Conservation (phyloP, 2,329 filamentous ascomycete genomes). For the Akanthomyces dipterigenus region DNA sequence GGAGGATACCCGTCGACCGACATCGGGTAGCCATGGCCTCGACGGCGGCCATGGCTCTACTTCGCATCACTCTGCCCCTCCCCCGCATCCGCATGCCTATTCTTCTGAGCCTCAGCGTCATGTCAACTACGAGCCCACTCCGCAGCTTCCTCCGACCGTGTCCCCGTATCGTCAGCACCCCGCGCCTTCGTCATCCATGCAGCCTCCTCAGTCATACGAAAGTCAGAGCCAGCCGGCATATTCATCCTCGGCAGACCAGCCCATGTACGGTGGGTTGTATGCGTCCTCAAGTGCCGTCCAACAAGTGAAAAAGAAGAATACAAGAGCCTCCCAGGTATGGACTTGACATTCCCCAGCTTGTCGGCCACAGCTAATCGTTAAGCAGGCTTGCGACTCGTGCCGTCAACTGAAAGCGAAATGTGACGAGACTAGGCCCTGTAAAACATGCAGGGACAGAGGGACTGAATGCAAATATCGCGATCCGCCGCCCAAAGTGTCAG, state of each 20-base stretch:
- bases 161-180: slow-evolving; percentile 36
- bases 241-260: slow-evolving; percentile 25
- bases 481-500: slow-evolving; percentile 84
- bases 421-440: slow-evolving; percentile 77
- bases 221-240: slow-evolving; percentile 25
- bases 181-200: slow-evolving; percentile 32
- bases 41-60: slow-evolving; percentile 26
- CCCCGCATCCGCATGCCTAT: slow-evolving; percentile 22
- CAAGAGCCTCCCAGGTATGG: slow-evolving; percentile 55
- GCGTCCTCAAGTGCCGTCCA: slow-evolving; percentile 30
- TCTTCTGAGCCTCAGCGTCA: slow-evolving; percentile 44
- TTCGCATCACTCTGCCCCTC: slow-evolving; percentile 23
- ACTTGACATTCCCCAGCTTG: slow-evolving; percentile 1
- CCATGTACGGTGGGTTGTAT: slow-evolving; percentile 35
- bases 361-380: not conserved
- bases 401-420: slow-evolving; percentile 85
- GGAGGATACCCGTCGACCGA: slow-evolving; percentile 46
- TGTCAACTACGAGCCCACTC: slow-evolving; percentile 46
- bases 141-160: slow-evolving; percentile 38
- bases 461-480: slow-evolving; percentile 84
- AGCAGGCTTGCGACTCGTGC: slow-evolving; percentile 86
- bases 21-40: slow-evolving; percentile 41
- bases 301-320: slow-evolving; percentile 52
- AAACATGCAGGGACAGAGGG: slow-evolving; percentile 82
- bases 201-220: slow-evolving; percentile 34